Base-by-base conservation (phyloP, 2,329 filamentous ascomycete species). In the Alternaria panax region DNA sequence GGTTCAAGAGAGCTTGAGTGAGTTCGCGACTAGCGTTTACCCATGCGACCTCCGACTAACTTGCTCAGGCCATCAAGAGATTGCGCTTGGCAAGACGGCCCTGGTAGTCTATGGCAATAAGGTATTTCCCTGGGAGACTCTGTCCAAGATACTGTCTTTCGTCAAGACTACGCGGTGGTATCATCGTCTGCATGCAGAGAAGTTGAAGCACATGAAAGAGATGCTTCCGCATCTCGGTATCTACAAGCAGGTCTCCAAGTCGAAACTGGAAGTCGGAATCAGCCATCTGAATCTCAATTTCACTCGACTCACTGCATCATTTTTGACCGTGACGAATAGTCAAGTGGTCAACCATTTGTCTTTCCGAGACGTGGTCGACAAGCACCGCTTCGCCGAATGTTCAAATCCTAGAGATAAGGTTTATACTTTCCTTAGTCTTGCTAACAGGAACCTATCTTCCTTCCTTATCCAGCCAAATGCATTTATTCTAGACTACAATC, bases 391-490 rank as follows among this genome's bases (percentile, higher is more conserved):
- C 47, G 64, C 66, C 2, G 57, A 65, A 7, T 68, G 70, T 8
- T 71, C 68, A 2, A 70, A 75, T 57, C 65, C 71, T 8, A 60
- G 72, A 20, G 72, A 75, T 52, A 75, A 75, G 48, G 64, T 75
- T 2, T 74, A 72, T 43, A 70, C 71, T 8, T 67, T 75, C 36
- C 64, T 75, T 4, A 68, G 70, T 3, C 59, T 74, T 2, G 67
- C 69, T 12, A 62, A 66, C 22, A 47, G 54, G 24, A 57, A 34
- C 14, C 60, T 67, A 59, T 57, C 56, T 7, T 67, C 70, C 1
- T 73, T 73, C 46, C 66, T 64, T 5, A 58, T 42, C 5, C 38
- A 68, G 27, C 65, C 70, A 14, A 59, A 48, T 1, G 53, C 51
- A 5, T 48, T 73, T 4, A 58, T 46, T 1, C 65, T 70, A 12